These are phyloP conservation scores for Kluyveromyces starmeri DNA, from an alignment of 805 yeast species.

Conservation along the genomic window DNA sequence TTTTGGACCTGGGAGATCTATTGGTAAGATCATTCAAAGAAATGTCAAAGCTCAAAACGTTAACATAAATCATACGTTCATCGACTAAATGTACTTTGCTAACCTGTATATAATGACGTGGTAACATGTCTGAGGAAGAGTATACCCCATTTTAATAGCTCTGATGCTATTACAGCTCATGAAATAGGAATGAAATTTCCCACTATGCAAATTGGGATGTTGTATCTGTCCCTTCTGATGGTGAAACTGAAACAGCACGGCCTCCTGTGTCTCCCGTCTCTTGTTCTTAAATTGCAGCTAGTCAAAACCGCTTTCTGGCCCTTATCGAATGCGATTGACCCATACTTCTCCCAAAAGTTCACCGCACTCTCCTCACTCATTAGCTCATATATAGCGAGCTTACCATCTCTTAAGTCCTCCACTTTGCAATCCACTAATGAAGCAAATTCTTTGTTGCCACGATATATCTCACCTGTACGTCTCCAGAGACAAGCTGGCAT, in stretches of 20 bases:
- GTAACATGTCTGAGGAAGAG: too few relatives aligned
- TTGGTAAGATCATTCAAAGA: constrained; percentile 22
- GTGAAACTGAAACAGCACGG: constrained; percentile 94
- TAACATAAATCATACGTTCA: background rate
- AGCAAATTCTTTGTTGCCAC: constrained; percentile 96
- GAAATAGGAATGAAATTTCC: constrained; percentile 86
- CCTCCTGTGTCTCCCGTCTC: constrained; percentile 69
- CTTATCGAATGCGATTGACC: constrained; percentile 91
- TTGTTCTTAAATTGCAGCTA: constrained; percentile 77
- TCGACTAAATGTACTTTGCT: too few relatives aligned
- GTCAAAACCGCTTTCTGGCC: constrained; percentile 93
- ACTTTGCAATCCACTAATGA: constrained; percentile 81
- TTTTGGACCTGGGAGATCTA: constrained; percentile 28
- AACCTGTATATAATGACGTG: too few relatives aligned
- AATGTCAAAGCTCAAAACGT: constrained; percentile 15
- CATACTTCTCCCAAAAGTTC: constrained; percentile 95
- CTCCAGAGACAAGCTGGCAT: constrained; percentile 97
- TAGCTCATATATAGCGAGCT: constrained; percentile 81
- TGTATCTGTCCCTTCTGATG: constrained; percentile 82
- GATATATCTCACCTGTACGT: constrained; percentile 89
- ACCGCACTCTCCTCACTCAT: constrained; percentile 96
- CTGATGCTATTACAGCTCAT: too few relatives aligned
- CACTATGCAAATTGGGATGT: constrained; percentile 91
- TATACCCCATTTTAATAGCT: too few relatives aligned
- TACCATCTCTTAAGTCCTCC: constrained; percentile 88